phyloP scores from a whole-genome alignment of 1,284 basidiomycete genomes.

The Xanthoconium separans region DNA sequence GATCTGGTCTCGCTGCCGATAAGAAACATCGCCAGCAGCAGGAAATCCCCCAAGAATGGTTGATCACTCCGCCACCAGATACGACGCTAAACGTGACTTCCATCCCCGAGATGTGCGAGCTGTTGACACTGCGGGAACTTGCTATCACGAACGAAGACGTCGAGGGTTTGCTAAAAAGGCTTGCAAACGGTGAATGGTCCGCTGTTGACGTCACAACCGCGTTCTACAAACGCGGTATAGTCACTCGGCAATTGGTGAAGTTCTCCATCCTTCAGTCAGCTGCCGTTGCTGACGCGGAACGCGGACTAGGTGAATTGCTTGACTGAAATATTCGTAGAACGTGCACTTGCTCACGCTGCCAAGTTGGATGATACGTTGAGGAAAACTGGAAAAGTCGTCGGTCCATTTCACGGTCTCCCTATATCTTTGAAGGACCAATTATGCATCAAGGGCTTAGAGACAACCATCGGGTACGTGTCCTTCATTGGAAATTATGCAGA shows the following conservation, averaged over 20 bases:
- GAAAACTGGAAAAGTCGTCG: conserved; percentile 47
- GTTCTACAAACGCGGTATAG: conserved; percentile 57
- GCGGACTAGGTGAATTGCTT: conserved; percentile 51
- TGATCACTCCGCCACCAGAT: conserved; percentile 36
- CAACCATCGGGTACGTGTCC: conserved; percentile 64
- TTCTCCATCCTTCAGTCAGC: neutral
- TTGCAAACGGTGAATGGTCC: conserved; percentile 41
- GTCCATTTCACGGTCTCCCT: conserved; percentile 62
- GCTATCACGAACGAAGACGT: conserved; percentile 51
- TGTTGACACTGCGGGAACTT: conserved; percentile 47
- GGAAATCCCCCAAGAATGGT: conserved; percentile 50
- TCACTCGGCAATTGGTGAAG: conserved; percentile 58
- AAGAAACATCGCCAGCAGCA: conserved; percentile 46
- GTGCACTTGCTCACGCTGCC: conserved; percentile 50
- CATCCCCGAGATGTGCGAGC: conserved; percentile 42
- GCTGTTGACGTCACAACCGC: conserved; percentile 51
- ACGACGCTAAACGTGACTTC: conserved; percentile 40
- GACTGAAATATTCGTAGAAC: conserved; percentile 54
- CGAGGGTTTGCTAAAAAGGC: conserved; percentile 37
- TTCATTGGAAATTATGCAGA: conserved; percentile 59
- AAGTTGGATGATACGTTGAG: conserved; percentile 51
- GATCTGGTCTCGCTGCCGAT: conserved; percentile 42
- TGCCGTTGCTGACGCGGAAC: conserved; percentile 9
- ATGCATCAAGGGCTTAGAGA: conserved; percentile 50
- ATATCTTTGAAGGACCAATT: conserved; percentile 64